Conservation (phyloP, 352 stramenopile genomes). For the Pythium phragmiticola region DNA sequence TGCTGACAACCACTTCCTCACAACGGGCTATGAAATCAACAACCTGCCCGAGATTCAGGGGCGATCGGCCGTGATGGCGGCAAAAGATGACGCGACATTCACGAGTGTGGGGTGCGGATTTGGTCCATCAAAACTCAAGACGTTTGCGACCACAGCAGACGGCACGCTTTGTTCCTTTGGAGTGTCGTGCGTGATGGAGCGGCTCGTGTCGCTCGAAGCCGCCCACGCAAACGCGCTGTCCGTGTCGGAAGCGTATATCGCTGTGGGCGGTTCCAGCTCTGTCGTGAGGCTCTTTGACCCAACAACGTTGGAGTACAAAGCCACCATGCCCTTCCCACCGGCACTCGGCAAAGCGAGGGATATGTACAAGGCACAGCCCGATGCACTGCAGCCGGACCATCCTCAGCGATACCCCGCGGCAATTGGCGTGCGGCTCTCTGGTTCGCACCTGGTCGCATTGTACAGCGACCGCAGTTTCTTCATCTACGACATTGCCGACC, state of each 20-base stretch:
- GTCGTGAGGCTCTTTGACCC: conserved; percentile 77
- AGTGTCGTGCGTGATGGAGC: conserved; percentile 67
- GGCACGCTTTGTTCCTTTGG: conserved; percentile 81
- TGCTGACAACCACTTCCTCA: conserved; percentile 43
- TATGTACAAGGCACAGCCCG: neutral
- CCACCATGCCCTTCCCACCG: conserved; percentile 75
- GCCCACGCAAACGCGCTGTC: conserved; percentile 61
- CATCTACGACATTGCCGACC: conserved; percentile 65
- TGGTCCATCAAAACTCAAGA: conserved; percentile 57
- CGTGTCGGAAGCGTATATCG: conserved; percentile 72
- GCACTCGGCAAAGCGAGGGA: conserved; percentile 53
- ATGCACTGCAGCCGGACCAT: conserved; percentile 46
- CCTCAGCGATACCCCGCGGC: conserved; percentile 56
- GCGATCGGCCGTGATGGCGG: conserved; percentile 51
- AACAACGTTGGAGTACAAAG: conserved; percentile 65
- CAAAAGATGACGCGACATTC: conserved; percentile 66
- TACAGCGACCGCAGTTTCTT: conserved; percentile 85
- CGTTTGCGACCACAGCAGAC: conserved; percentile 66
- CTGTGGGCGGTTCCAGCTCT: conserved; percentile 57
- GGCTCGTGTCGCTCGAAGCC: conserved; percentile 70
- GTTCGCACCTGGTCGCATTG: conserved; percentile 57
- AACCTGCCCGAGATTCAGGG: conserved; percentile 62
- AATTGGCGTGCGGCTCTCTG: conserved; percentile 59
- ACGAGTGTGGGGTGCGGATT: conserved; percentile 65
- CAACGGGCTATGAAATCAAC: conserved; percentile 55